Evolutionary conservation across 1,139 yeast genomes (phyloP).

Genomic region (Geotrichum candidum): DNA sequence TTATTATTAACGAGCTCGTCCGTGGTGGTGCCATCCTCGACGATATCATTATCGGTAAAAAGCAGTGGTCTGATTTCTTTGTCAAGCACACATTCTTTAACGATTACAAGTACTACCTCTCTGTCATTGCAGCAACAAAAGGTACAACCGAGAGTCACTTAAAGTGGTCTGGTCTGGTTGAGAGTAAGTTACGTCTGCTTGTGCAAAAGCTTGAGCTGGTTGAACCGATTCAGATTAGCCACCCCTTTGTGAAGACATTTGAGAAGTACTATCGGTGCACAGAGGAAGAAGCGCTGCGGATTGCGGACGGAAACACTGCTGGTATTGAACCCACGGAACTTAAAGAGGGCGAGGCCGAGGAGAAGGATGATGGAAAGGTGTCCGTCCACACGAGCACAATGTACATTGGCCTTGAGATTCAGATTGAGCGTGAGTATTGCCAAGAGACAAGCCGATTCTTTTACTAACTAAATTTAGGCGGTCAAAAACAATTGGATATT

Average conservation of each 20-base stretch:
- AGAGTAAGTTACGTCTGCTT: slow-evolving; percentile 72
- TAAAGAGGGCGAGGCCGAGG: slow-evolving; percentile 27
- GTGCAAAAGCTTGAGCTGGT: slow-evolving; percentile 75
- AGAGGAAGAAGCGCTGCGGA: slow-evolving; percentile 48
- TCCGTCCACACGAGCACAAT: slow-evolving; percentile 63
- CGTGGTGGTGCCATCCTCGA: slow-evolving; percentile 69
- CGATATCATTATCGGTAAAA: slow-evolving; percentile 59
- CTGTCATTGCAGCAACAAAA: slow-evolving; percentile 71
- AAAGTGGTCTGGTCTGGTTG: slow-evolving; percentile 90
- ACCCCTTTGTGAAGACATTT: slow-evolving; percentile 81
- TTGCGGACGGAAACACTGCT: slow-evolving; percentile 42
- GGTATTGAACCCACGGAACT: slow-evolving; percentile 25
- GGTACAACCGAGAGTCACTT: slow-evolving; percentile 72
- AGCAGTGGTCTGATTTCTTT: slow-evolving; percentile 70
- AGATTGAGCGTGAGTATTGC: slow-evolving; percentile 39
- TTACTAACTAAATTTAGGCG: slow-evolving; percentile 19
- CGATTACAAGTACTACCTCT: slow-evolving; percentile 77
- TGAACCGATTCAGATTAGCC: slow-evolving; percentile 74
- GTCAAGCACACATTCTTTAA: slow-evolving; percentile 75
- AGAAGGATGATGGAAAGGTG: slow-evolving; percentile 32
- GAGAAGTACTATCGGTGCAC: slow-evolving; percentile 50
- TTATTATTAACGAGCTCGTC: slow-evolving; percentile 66
- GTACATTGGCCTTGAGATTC: slow-evolving; percentile 72
- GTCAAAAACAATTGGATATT: slow-evolving; percentile 61
- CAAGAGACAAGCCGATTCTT: background rate